phyloP scores from a whole-genome alignment of 2,329 filamentous ascomycete genomes.

The Penicillium sp. region DNA sequence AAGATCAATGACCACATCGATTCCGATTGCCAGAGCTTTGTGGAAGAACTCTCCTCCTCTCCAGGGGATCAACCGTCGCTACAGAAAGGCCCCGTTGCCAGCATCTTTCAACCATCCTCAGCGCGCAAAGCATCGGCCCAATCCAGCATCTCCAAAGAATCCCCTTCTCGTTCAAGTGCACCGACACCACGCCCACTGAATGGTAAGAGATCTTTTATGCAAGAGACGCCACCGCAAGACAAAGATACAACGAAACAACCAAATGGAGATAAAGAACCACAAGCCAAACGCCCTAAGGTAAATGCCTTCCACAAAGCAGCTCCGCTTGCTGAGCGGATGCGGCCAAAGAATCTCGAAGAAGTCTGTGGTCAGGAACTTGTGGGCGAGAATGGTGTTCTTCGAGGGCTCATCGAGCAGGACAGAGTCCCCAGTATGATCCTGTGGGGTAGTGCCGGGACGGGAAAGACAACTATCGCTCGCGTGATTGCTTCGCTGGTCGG shows the following conservation, averaged over 20 bases:
- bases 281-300: conserved; percentile 68
- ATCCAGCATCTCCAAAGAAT: conserved; percentile 26
- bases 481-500: conserved; percentile 84
- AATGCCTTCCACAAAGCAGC: conserved; percentile 69
- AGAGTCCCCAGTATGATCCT: conserved; percentile 93
- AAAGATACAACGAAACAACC: conserved; percentile 28
- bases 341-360: conserved; percentile 80
- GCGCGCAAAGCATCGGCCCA: conserved; percentile 45
- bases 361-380: conserved; percentile 92
- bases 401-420: conserved; percentile 82
- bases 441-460: conserved; percentile 62
- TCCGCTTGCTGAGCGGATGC: conserved; percentile 91
- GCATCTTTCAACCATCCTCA: conserved; percentile 61
- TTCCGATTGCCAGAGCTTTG: conserved; percentile 72
- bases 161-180: conserved; percentile 27
- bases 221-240: conserved; percentile 28
- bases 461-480: conserved; percentile 75
- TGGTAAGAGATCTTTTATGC: conserved; percentile 38
- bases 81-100: conserved; percentile 50
- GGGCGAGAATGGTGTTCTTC: conserved; percentile 78
- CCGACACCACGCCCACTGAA: conserved; percentile 32
- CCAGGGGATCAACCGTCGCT: conserved; percentile 48
- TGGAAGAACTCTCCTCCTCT: conserved; percentile 55
- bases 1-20: conserved; percentile 93
- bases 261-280: conserved; percentile 40